A percentile compares a stretch with the other conserved stretches of the same genome.
These are phyloP conservation scores for Magnaporthales sp. DNA, from an alignment of 2,329 filamentous ascomycete species.

Conservation along the genomic window DNA sequence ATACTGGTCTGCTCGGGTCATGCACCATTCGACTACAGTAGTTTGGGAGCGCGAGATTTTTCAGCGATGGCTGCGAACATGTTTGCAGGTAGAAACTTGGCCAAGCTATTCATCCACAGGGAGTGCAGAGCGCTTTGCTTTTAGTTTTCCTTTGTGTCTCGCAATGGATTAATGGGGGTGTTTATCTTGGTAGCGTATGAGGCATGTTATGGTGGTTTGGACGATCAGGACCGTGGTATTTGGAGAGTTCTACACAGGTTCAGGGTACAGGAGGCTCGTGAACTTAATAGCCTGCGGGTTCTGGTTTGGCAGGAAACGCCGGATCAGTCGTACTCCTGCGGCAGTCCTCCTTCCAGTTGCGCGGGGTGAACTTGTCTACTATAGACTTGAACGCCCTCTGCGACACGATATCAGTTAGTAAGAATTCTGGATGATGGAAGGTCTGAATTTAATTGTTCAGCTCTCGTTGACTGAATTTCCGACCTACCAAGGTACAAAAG, in stretches of 20 bases:
- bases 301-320: conserved; percentile 36
- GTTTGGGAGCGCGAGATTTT: not conserved
- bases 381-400: conserved; percentile 85
- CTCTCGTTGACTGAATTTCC: not conserved
- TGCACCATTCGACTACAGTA: not conserved
- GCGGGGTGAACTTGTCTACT: conserved; percentile 82
- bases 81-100: not conserved
- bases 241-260: not conserved
- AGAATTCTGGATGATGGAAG: not conserved
- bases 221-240: not conserved
- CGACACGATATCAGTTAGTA: not conserved
- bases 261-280: not conserved
- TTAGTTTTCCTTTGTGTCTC: not conserved
- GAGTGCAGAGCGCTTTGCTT: not conserved
- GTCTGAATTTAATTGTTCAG: not conserved
- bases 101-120: not conserved
- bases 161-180: not conserved
- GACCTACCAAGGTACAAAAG: conserved; percentile 76
- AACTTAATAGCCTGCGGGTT: conserved; percentile 40
- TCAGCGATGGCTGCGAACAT: not conserved
- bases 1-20: not conserved
- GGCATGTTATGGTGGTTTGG: not conserved
- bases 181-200: not conserved
- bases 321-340: conserved; percentile 32
- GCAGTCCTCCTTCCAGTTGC: conserved; percentile 60